Percentiles rank a stretch among this genome's conserved stretches.
These are phyloP conservation scores for Chiua virens DNA, from an alignment of 768 basidiomycete species.

Conservation along the genomic window DNA sequence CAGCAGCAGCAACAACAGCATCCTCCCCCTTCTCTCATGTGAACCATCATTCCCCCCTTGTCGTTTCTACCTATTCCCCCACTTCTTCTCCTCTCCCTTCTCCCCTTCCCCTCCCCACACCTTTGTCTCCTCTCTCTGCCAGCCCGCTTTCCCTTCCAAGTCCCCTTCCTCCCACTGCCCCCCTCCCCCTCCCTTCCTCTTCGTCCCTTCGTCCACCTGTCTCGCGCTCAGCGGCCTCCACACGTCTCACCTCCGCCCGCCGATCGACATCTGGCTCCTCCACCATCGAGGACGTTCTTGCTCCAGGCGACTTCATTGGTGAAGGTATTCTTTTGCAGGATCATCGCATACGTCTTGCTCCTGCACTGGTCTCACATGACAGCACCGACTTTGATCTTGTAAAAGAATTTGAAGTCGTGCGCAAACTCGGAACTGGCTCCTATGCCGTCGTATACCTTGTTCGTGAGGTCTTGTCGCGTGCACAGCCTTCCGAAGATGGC, in stretches of 20 bases:
- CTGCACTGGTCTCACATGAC: slow-evolving; percentile 32
- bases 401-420: slow-evolving; percentile 78
- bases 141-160: slow-evolving; percentile 36
- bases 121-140: slow-evolving; percentile 27
- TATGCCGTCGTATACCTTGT: slow-evolving; percentile 96
- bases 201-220: slow-evolving; percentile 36
- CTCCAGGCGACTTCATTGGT: slow-evolving; percentile 72
- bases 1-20: slow-evolving; percentile 17
- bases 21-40: not conserved
- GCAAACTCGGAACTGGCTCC: slow-evolving; percentile 83
- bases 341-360: slow-evolving; percentile 61
- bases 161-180: slow-evolving; percentile 34
- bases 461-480: slow-evolving; percentile 56
- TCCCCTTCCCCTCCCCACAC: slow-evolving; percentile 31
- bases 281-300: slow-evolving; percentile 52
- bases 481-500: slow-evolving; percentile 49
- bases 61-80: slow-evolving; percentile 12
- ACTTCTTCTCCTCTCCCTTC: slow-evolving; percentile 27
- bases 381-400: slow-evolving; percentile 48
- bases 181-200: slow-evolving; percentile 31
- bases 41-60: slow-evolving; percentile 18
- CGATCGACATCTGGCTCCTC: slow-evolving; percentile 34
- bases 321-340: slow-evolving; percentile 66
- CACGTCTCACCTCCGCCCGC: slow-evolving; percentile 20
- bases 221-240: slow-evolving; percentile 19